phyloP scores from a whole-genome alignment of 306 rosid genomes.

The Geum urbanum region DNA sequence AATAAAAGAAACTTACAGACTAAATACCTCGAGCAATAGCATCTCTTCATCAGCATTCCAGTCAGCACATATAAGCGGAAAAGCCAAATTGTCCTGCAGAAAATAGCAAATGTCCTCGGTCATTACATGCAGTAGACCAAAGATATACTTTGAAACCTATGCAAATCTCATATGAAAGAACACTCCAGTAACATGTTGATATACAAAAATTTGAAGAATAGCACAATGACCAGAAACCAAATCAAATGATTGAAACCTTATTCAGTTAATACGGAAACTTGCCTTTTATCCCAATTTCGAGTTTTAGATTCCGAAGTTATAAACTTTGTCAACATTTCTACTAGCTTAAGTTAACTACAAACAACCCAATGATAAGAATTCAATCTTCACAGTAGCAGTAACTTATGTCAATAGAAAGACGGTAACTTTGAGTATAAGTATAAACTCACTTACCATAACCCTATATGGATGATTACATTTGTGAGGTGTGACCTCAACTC shows the following conservation, averaged over 20 bases:
- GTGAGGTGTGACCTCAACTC: constrained; percentile 46
- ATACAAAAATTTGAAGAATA: neutral
- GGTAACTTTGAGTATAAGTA: neutral
- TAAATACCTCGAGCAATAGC: constrained; percentile 64
- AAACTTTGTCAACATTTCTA: neutral
- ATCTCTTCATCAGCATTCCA: constrained; percentile 93
- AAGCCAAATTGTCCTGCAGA: constrained; percentile 75
- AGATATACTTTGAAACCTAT: neutral
- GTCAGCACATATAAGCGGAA: constrained; percentile 80
- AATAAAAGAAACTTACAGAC: neutral
- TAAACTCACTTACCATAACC: constrained; percentile 44
- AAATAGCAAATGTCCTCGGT: constrained; percentile 8
- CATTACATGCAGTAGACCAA: neutral
- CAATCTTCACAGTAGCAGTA: neutral
- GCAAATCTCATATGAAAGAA: neutral
- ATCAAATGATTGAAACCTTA: too few relatives aligned
- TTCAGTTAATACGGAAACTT: neutral
- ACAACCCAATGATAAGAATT: neutral
- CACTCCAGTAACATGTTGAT: neutral
- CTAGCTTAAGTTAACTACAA: neutral
- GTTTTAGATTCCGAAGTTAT: neutral
- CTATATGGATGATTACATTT: constrained; percentile 45
- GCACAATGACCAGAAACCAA: neutral
- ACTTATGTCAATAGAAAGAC: too few relatives aligned
- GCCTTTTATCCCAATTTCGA: neutral